These are phyloP conservation scores for Ilyonectria mors-panacis DNA, from an alignment of 2,329 filamentous ascomycete genomes.

Conservation along the genomic window DNA sequence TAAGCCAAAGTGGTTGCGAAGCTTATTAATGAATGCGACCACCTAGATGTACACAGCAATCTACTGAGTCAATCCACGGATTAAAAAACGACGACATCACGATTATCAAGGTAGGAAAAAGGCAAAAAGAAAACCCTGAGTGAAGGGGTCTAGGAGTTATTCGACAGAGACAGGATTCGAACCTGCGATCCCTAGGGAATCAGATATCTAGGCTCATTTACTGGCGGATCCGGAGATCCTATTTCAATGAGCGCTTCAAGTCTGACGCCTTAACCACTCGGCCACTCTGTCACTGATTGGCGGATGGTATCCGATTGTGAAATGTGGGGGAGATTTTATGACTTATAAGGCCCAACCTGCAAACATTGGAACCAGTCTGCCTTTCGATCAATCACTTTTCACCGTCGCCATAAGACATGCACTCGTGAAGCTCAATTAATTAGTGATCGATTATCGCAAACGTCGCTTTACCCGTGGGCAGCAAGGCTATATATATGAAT, in stretches of 20 bases:
- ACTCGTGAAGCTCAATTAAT: not conserved
- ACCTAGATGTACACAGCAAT: not conserved
- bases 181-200: conserved; percentile 16
- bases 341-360: not conserved
- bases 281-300: conserved; percentile 6
- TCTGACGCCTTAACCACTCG: conserved; percentile 16
- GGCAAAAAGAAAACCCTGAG: conserved; percentile 1
- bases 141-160: not conserved
- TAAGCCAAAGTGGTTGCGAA: not conserved
- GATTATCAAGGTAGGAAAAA: not conserved
- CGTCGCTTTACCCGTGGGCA: not conserved
- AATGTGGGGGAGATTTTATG: not conserved
- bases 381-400: too few relatives aligned
- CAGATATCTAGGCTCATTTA: conserved; percentile 12
- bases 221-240: not conserved
- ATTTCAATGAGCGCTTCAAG: conserved; percentile 9
- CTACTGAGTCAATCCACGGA: too few relatives aligned
- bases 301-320: conserved; percentile 1
- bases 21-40: not conserved
- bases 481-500: not conserved
- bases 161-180: conserved; percentile 13
- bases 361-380: too few relatives aligned
- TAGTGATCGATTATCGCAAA: not conserved
- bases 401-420: not conserved
- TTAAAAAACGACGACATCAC: too few relatives aligned